phyloP scores from a whole-genome alignment of 1,139 yeast genomes.

The Hemisphaericaspora subhashii region DNA sequence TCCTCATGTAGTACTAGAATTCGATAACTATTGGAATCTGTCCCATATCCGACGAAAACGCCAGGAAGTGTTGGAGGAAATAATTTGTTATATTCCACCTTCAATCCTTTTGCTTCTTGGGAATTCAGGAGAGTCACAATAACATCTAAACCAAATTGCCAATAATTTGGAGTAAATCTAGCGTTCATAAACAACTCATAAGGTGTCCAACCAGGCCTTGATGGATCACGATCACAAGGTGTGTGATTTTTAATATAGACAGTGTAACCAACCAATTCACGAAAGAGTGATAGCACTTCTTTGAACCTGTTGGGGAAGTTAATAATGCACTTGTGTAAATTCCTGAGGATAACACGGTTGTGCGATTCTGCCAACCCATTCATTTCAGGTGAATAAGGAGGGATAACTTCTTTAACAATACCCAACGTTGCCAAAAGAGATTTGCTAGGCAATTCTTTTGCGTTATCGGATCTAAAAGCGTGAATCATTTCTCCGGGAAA shows the following conservation, averaged over 20 bases:
- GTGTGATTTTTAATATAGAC: background rate
- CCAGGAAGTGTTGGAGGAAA: background rate
- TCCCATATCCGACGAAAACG: background rate
- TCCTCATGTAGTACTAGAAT: background rate
- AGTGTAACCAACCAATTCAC: background rate
- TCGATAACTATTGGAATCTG: background rate
- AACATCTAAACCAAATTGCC: background rate
- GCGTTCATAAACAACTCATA: background rate
- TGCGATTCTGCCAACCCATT: constrained; percentile 2
- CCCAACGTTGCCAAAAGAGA: background rate
- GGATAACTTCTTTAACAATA: background rate
- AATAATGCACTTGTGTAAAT: no score
- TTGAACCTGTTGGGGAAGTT: background rate
- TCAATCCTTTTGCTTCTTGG: background rate
- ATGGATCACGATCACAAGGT: background rate
- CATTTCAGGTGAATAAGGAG: background rate
- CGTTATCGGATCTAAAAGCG: background rate
- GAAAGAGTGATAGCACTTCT: background rate
- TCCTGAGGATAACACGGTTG: background rate
- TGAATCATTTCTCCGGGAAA: background rate
- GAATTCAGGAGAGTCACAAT: background rate
- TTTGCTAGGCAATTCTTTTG: background rate
- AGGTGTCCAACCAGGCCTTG: background rate
- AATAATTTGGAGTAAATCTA: background rate
- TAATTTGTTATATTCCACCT: background rate